A percentile compares a stretch with the other conserved stretches of the same genome.
Evolutionary conservation across 2,329 filamentous ascomycete species (phyloP).

Genomic region (Knoxdaviesia proteae): DNA sequence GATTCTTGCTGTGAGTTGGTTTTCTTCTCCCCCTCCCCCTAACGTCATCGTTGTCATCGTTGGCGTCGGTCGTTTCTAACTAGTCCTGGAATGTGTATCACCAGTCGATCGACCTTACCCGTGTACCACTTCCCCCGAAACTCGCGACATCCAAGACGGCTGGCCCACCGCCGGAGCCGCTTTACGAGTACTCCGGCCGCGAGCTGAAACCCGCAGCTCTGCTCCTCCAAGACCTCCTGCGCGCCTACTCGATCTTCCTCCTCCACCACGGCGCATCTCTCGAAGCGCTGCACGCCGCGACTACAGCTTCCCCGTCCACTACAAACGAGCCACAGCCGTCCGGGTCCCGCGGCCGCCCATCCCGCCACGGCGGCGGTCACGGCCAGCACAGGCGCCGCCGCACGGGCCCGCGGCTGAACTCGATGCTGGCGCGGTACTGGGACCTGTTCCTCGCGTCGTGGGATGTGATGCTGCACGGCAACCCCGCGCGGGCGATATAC

Average conservation of each 20-base stretch:
- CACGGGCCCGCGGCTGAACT: slow-evolving; percentile 47
- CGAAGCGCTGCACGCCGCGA: slow-evolving; percentile 38
- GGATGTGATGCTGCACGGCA: slow-evolving; percentile 81
- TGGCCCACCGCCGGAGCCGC: slow-evolving; percentile 17
- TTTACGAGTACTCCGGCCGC: slow-evolving; percentile 65
- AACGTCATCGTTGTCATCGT: background rate
- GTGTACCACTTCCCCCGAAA: slow-evolving; percentile 38
- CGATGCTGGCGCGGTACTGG: slow-evolving; percentile 65
- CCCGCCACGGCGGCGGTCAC: slow-evolving; percentile 3
- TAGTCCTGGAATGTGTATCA: background rate
- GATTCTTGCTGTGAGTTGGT: slow-evolving; percentile 56
- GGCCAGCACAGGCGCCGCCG: slow-evolving; percentile 16
- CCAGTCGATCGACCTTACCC: slow-evolving; percentile 65
- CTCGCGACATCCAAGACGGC: slow-evolving; percentile 19
- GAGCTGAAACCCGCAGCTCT: slow-evolving; percentile 72
- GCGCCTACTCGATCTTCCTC: slow-evolving; percentile 66
- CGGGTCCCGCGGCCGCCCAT: no score
- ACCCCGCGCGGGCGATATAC: slow-evolving; percentile 61
- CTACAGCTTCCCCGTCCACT: no score
- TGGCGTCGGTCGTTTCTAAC: background rate
- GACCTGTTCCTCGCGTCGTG: slow-evolving; percentile 47
- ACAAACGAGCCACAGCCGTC: no score
- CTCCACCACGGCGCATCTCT: slow-evolving; percentile 70
- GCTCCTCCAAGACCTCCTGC: slow-evolving; percentile 59
- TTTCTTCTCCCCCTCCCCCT: slow-evolving; percentile 1